Conservation (phyloP, 140 eudicot genomes). For the Cichorium intybus region DNA sequence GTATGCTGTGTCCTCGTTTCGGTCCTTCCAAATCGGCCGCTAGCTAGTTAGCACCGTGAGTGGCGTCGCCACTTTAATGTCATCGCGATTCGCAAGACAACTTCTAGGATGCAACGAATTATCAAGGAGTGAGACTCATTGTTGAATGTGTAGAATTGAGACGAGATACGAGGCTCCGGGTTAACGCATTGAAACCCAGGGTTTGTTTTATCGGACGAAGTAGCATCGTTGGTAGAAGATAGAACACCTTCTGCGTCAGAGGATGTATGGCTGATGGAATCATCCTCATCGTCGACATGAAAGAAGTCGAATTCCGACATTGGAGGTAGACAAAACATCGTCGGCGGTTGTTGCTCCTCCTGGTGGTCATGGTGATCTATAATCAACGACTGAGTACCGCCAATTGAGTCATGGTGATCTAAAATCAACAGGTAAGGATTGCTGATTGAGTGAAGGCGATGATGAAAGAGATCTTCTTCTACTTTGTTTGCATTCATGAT, state of each 20-base stretch:
- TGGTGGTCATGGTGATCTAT: slow-evolving; percentile 28
- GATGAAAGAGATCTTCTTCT: slow-evolving; percentile 36
- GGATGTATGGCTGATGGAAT: slow-evolving; percentile 41
- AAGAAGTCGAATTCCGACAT: slow-evolving; percentile 43
- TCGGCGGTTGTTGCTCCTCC: slow-evolving; percentile 20
- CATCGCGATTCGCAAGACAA: slow-evolving; percentile 61
- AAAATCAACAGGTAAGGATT: slow-evolving; percentile 31
- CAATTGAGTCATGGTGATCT: slow-evolving; percentile 26
- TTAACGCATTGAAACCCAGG: slow-evolving; percentile 44
- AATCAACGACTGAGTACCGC: slow-evolving; percentile 25
- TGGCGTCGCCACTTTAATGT: slow-evolving; percentile 63
- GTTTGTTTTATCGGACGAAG: slow-evolving; percentile 29
- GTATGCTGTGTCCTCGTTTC: slow-evolving; percentile 82
- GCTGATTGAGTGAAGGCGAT: slow-evolving; percentile 26
- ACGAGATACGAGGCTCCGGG: slow-evolving; percentile 75
- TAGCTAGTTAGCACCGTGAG: slow-evolving; percentile 58
- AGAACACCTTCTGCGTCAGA: slow-evolving; percentile 44
- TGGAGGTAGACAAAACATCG: slow-evolving; percentile 17
- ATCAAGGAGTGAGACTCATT: slow-evolving; percentile 62
- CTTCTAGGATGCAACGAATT: slow-evolving; percentile 53
- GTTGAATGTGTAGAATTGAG: slow-evolving; percentile 85
- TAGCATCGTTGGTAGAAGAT: slow-evolving; percentile 18
- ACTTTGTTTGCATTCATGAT: slow-evolving; percentile 47
- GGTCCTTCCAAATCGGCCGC: slow-evolving; percentile 89
- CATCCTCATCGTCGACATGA: slow-evolving; percentile 53